Percentiles rank a stretch among this genome's conserved stretches.
Evolutionary conservation across 345 rosid species (phyloP).

Genomic region (Sisymbrium altissimum): DNA sequence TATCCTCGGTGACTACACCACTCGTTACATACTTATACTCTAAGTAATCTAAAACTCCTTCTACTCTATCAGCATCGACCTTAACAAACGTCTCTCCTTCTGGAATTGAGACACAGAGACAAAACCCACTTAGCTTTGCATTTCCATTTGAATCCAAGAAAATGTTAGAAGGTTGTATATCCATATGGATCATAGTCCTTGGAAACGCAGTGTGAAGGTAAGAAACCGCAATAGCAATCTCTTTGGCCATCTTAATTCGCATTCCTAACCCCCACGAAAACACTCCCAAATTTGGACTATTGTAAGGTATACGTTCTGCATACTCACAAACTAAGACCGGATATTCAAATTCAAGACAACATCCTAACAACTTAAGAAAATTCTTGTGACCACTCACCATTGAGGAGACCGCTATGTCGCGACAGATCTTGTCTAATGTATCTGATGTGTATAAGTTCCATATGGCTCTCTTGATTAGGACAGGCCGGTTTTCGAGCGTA

Average conservation of each 20-base stretch:
- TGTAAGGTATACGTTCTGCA: slow-evolving; percentile 29
- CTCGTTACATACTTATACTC: slow-evolving; percentile 10
- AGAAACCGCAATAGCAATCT: slow-evolving; percentile 29
- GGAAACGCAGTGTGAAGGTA: slow-evolving; percentile 27
- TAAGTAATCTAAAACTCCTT: slow-evolving; percentile 21
- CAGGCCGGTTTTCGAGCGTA: slow-evolving; percentile 24
- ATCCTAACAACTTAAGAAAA: slow-evolving; percentile 26
- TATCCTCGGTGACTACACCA: slow-evolving; percentile 23
- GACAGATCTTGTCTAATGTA: slow-evolving; percentile 19
- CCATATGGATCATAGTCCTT: slow-evolving; percentile 25
- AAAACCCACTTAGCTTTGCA: slow-evolving; percentile 29
- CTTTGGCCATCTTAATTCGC: slow-evolving; percentile 15
- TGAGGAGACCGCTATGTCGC: slow-evolving; percentile 25
- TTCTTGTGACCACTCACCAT: slow-evolving; percentile 35
- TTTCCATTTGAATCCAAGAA: slow-evolving; percentile 22
- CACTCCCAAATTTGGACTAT: background rate
- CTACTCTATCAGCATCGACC: slow-evolving; percentile 29
- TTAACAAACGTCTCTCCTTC: slow-evolving; percentile 32
- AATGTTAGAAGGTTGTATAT: slow-evolving; percentile 25
- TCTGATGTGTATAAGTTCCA: slow-evolving; percentile 18
- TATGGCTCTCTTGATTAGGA: slow-evolving; percentile 19
- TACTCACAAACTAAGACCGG: slow-evolving; percentile 31
- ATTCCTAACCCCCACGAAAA: background rate
- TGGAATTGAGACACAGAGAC: slow-evolving; percentile 16
- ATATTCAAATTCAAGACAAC: slow-evolving; percentile 28